Conservation (phyloP, 805 yeast genomes). For the Priceomyces melissophilus region DNA sequence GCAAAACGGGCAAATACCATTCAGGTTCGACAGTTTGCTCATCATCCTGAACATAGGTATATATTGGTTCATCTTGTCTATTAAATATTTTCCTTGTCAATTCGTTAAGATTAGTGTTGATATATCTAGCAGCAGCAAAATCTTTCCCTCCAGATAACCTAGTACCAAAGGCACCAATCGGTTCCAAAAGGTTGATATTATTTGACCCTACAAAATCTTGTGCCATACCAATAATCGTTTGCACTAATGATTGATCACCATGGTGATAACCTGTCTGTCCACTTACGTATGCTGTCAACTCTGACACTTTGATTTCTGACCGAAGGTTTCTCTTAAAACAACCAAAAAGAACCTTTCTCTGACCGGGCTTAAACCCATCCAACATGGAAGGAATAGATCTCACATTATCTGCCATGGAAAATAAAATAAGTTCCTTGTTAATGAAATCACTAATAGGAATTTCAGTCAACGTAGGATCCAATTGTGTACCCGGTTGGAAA, state of each 20-base stretch:
- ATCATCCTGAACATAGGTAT: conserved; percentile 83
- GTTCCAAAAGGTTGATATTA: conserved; percentile 77
- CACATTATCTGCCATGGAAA: conserved; percentile 94
- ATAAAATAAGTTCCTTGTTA: conserved; percentile 89
- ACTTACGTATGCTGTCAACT: conserved; percentile 83
- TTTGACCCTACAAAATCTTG: conserved; percentile 94
- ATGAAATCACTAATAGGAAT: conserved; percentile 93
- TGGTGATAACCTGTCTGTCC: conserved; percentile 93
- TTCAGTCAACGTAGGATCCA: conserved; percentile 69
- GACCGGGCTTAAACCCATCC: conserved; percentile 97
- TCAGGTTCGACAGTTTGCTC: conserved; percentile 93
- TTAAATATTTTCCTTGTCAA: conserved; percentile 76
- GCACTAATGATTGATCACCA: conserved; percentile 85
- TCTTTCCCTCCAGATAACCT: conserved; percentile 97
- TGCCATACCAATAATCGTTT: conserved; percentile 90
- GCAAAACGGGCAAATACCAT: conserved; percentile 91
- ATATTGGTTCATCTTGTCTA: conserved; percentile 73
- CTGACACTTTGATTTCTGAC: conserved; percentile 83
- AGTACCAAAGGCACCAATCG: conserved; percentile 95
- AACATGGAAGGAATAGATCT: conserved; percentile 91
- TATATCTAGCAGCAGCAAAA: conserved; percentile 97
- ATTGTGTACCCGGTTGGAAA: conserved; percentile 86
- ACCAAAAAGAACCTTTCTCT: conserved; percentile 87
- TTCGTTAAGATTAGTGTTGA: conserved; percentile 77
- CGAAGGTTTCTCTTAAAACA: conserved; percentile 77